Evolutionary conservation across 75 land plant genomes (phyloP).

Genomic region (Larix kaempferi): DNA sequence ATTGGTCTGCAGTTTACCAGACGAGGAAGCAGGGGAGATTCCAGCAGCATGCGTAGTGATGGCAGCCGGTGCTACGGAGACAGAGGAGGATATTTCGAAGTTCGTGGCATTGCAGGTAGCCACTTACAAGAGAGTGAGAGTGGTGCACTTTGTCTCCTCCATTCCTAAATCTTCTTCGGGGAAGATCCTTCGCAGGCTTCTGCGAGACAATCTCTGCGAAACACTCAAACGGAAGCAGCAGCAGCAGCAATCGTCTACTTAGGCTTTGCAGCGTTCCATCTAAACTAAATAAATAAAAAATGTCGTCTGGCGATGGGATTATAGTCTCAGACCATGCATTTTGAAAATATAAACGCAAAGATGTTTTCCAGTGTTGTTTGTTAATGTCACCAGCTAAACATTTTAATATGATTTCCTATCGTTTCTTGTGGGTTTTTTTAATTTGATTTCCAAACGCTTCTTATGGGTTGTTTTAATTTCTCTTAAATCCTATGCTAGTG

Average conservation of each 20-base stretch:
- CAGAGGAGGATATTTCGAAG: constrained; percentile 52
- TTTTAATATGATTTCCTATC: no score
- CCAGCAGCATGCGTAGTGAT: constrained; percentile 91
- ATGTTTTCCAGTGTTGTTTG: no score
- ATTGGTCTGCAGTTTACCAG: constrained; percentile 51
- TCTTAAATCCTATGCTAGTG: no score
- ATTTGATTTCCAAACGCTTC: no score
- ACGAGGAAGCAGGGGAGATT: constrained; percentile 96
- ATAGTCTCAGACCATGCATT: no score
- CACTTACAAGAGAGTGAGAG: constrained; percentile 63
- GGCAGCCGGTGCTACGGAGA: constrained; percentile 24
- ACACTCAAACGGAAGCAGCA: not conserved
- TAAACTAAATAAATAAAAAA: no score
- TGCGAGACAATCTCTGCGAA: constrained; percentile 27
- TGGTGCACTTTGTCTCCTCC: constrained; percentile 53
- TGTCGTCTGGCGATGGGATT: no score
- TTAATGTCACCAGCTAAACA: no score
- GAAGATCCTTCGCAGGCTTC: constrained; percentile 67
- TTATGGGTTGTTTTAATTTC: no score
- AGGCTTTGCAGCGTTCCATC: not conserved
- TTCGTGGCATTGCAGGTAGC: constrained; percentile 76
- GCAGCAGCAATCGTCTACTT: not conserved
- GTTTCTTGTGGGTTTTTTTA: no score
- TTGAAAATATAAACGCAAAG: no score
- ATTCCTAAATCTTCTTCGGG: constrained; percentile 83